A percentile compares a stretch with the other conserved stretches of the same genome.
Evolutionary conservation across 164 flowering plant genomes (phyloP).

Genomic region (Umbilicus rupestris): DNA sequence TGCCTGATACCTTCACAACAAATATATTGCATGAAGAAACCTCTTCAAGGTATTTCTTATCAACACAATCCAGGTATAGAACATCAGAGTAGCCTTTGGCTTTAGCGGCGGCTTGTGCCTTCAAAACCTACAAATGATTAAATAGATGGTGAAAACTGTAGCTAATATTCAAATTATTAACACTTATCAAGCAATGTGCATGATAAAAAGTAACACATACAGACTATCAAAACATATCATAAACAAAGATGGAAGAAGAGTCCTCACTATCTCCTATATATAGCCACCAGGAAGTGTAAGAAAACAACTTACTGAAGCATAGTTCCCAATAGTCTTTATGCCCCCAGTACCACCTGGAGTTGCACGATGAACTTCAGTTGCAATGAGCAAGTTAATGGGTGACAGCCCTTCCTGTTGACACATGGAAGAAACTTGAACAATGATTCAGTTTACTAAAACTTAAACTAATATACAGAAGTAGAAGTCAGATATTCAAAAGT

Average conservation of each 20-base stretch:
- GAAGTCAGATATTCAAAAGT: not conserved
- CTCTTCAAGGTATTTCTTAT: slow-evolving; percentile 74
- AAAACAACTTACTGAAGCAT: slow-evolving; percentile 63
- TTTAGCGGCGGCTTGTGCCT: slow-evolving; percentile 72
- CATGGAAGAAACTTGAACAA: not conserved
- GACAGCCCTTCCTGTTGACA: slow-evolving; percentile 75
- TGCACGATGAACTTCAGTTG: slow-evolving; percentile 82
- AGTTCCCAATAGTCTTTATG: slow-evolving; percentile 84
- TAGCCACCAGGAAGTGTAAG: too few species aligned
- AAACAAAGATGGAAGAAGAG: not conserved
- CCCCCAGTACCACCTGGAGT: slow-evolving; percentile 97
- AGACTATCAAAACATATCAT: not conserved
- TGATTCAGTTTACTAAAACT: not conserved
- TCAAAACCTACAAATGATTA: slow-evolving; percentile 45
- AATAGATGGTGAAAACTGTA: not conserved
- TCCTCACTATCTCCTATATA: too few species aligned
- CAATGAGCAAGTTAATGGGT: slow-evolving; percentile 75
- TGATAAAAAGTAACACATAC: not conserved
- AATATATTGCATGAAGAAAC: slow-evolving; percentile 89
- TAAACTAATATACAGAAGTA: not conserved
- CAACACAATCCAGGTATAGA: slow-evolving; percentile 71
- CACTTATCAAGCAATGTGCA: not conserved
- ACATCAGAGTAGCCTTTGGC: slow-evolving; percentile 86
- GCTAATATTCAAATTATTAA: not conserved
- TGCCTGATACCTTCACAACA: slow-evolving; percentile 61